Percentiles rank a stretch among this genome's conserved stretches.
Conservation (phyloP, 345 rosid species). For the Gossypium bickii region DNA sequence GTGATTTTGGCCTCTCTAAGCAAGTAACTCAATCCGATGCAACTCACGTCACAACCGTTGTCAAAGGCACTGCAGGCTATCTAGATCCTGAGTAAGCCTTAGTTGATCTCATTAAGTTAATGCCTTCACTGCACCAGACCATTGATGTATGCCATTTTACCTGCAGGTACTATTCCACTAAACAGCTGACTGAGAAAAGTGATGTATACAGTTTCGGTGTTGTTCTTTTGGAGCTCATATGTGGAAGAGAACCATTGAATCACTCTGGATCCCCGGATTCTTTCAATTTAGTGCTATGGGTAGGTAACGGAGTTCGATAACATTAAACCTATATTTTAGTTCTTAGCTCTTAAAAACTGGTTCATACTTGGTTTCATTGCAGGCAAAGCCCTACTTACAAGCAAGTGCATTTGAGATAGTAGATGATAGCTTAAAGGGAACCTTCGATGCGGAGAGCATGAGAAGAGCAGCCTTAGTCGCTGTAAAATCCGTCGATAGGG, state of each 20-base stretch:
- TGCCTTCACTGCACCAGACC: neutral
- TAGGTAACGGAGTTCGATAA: conserved; percentile 13
- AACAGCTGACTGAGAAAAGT: conserved; percentile 88
- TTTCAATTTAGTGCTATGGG: conserved; percentile 93
- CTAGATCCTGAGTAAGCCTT: conserved; percentile 82
- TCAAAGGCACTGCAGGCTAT: conserved; percentile 93
- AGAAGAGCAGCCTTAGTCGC: conserved; percentile 58
- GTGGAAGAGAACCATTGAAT: conserved; percentile 83
- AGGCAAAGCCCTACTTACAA: conserved; percentile 1
- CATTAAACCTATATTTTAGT: neutral
- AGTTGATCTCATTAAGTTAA: neutral
- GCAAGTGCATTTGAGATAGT: conserved; percentile 2
- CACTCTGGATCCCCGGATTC: conserved; percentile 84
- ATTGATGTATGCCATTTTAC: neutral
- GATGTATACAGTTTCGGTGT: conserved; percentile 93
- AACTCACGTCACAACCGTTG: conserved; percentile 83
- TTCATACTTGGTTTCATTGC: neutral
- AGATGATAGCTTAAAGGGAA: neutral
- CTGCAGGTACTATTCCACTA: conserved; percentile 67
- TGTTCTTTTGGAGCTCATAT: conserved; percentile 83
- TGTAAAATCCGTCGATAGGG: conserved; percentile 68
- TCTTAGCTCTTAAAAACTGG: neutral
- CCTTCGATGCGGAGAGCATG: conserved; percentile 68
- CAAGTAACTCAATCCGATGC: conserved; percentile 67
- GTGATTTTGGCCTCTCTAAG: conserved; percentile 79